These are phyloP conservation scores for Pseudocercospora macadamiae DNA, from an alignment of 2,329 filamentous ascomycete genomes.

Conservation along the genomic window DNA sequence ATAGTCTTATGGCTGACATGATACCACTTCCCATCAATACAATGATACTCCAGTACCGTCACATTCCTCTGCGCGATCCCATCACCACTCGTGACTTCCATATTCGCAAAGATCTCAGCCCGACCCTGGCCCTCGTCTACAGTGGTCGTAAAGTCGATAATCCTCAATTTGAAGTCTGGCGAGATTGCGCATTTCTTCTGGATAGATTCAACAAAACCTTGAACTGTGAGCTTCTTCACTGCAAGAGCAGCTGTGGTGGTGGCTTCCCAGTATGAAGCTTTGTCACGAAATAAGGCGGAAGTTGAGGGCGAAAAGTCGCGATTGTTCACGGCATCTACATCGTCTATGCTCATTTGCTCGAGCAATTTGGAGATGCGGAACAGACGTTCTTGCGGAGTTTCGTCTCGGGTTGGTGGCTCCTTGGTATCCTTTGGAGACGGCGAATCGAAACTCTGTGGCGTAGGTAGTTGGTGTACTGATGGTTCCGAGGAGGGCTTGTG, in stretches of 20 bases:
- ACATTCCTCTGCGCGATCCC: constrained; percentile 17
- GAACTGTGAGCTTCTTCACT: constrained; percentile 7
- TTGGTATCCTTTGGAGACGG: background rate
- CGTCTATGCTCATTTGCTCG: constrained; percentile 13
- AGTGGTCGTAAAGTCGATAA: constrained; percentile 18
- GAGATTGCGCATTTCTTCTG: constrained; percentile 3
- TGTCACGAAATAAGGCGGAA: constrained; percentile 11
- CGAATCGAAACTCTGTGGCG: background rate
- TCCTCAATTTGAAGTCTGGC: constrained; percentile 14
- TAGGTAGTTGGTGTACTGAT: background rate
- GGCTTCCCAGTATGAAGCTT: constrained; percentile 19
- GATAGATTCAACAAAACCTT: constrained; percentile 14
- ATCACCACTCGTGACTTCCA: constrained; percentile 15
- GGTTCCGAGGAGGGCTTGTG: background rate
- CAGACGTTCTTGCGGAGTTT: background rate
- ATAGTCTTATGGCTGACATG: constrained; percentile 18
- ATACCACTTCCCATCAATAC: constrained; percentile 17
- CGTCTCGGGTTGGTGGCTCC: background rate
- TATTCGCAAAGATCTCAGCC: constrained; percentile 19
- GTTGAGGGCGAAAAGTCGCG: constrained; percentile 12
- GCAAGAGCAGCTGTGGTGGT: constrained; percentile 11
- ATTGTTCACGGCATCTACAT: constrained; percentile 18
- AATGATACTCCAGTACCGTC: constrained; percentile 19
- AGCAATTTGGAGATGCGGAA: constrained; percentile 12
- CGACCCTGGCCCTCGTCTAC: constrained; percentile 14